Percentiles rank a stretch among this genome's conserved stretches.
Conservation (phyloP, 1,284 basidiomycete species). For the Fomitopsis pinicola region DNA sequence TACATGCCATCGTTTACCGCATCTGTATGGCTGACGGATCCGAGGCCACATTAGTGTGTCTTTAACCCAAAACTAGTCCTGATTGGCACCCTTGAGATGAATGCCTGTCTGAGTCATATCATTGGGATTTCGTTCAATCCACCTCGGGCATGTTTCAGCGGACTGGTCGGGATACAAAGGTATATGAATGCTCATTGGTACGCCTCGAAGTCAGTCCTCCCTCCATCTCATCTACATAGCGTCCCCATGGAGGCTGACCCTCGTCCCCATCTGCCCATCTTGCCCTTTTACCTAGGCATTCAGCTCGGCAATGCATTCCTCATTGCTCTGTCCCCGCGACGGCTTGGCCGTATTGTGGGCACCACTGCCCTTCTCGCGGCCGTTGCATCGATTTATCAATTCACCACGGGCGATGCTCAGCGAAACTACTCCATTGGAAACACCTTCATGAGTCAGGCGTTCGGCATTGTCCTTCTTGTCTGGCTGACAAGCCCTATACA, state of each 20-base stretch:
- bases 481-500: conserved; percentile 7
- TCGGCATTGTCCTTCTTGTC: not conserved
- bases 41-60: not conserved
- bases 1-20: not conserved
- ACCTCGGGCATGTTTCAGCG: no score
- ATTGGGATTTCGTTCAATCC: no score
- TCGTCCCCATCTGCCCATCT: not conserved
- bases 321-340: not conserved
- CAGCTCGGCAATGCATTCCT: not conserved
- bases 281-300: not conserved
- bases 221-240: not conserved
- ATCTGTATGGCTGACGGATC: not conserved
- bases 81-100: no score
- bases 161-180: not conserved
- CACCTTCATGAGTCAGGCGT: not conserved
- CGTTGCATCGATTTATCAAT: not conserved
- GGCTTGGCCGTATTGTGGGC: not conserved
- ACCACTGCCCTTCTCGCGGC: not conserved
- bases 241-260: not conserved
- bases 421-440: conserved; percentile 4
- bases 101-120: no score
- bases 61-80: not conserved
- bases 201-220: not conserved
- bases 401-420: conserved; percentile 1
- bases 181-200: not conserved